Evolutionary conservation across 441 rosid species (phyloP).

Genomic region (Arabidopsis lyrata): DNA sequence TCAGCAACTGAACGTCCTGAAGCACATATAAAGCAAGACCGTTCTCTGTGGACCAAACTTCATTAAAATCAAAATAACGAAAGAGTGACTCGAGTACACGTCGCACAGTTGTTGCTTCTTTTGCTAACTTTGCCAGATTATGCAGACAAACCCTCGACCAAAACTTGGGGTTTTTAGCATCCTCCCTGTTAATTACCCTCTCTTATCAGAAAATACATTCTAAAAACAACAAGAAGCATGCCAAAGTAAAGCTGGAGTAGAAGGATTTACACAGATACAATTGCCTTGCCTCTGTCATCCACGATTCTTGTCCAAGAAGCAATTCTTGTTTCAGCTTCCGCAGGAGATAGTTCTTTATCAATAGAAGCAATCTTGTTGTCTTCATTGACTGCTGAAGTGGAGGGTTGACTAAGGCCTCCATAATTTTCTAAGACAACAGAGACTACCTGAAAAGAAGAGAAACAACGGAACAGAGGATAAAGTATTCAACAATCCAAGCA

Average conservation of each 20-base stretch:
- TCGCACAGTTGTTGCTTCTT: conserved; percentile 68
- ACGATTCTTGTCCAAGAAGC: conserved; percentile 66
- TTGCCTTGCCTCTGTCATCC: conserved; percentile 72
- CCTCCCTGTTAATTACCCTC: conserved; percentile 50
- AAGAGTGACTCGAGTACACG: conserved; percentile 72
- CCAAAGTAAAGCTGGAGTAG: conserved; percentile 35
- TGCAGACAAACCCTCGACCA: conserved; percentile 72
- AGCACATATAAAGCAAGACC: conserved; percentile 67
- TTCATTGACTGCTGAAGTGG: conserved; percentile 43
- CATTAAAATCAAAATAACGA: conserved; percentile 62
- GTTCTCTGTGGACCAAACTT: conserved; percentile 60
- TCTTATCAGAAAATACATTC: conserved; percentile 24
- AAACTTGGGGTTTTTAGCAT: conserved; percentile 59
- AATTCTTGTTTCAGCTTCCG: conserved; percentile 55
- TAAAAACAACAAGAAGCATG: conserved; percentile 19
- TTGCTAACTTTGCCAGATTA: conserved; percentile 67
- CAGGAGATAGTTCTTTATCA: conserved; percentile 47
- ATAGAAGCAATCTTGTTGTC: conserved; percentile 48
- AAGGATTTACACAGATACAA: conserved; percentile 58
- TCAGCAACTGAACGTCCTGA: conserved; percentile 60
- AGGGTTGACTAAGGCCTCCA: conserved; percentile 45
- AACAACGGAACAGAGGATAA: not conserved
- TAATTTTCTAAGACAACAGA: conserved; percentile 74
- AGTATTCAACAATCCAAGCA: no score
- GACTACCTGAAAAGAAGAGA: conserved; percentile 53